Evolutionary conservation across 2,329 filamentous ascomycete species (phyloP).

Genomic region (Colletotrichum graminicola): DNA sequence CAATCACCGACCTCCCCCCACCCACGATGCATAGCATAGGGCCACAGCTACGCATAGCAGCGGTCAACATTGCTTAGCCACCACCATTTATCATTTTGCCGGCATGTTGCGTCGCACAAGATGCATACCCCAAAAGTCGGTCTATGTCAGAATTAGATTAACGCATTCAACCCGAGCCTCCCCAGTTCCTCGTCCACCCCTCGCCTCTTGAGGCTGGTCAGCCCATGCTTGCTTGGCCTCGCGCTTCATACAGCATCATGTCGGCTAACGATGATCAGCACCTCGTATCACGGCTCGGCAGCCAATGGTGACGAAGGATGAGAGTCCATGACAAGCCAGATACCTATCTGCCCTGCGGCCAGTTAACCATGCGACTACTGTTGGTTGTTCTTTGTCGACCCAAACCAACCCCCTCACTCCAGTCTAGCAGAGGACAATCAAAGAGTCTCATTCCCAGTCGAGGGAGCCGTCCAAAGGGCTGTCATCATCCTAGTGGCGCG

Average conservation of each 20-base stretch:
- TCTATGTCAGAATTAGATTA: conserved; percentile 3
- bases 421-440: not conserved
- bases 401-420: not conserved
- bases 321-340: not conserved
- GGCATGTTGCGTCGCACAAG: conserved; percentile 32
- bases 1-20: not conserved
- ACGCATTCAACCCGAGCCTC: not conserved
- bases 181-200: not conserved
- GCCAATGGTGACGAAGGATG: not conserved
- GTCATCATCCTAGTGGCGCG: not conserved
- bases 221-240: not conserved
- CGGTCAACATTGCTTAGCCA: not conserved
- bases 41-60: not conserved
- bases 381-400: conserved; percentile 5
- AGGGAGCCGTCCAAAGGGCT: not conserved
- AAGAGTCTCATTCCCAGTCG: not conserved
- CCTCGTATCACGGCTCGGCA: not conserved
- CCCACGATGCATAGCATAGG: not conserved
- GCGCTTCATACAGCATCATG: not conserved
- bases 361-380: conserved; percentile 6
- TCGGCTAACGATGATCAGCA: not conserved
- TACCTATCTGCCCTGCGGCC: not conserved
- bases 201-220: not conserved
- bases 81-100: conserved; percentile 11
- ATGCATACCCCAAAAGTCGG: conserved; percentile 19